These are phyloP conservation scores for Micractinium conductrix DNA, from an alignment of 139 green algal species.

Conservation along the genomic window DNA sequence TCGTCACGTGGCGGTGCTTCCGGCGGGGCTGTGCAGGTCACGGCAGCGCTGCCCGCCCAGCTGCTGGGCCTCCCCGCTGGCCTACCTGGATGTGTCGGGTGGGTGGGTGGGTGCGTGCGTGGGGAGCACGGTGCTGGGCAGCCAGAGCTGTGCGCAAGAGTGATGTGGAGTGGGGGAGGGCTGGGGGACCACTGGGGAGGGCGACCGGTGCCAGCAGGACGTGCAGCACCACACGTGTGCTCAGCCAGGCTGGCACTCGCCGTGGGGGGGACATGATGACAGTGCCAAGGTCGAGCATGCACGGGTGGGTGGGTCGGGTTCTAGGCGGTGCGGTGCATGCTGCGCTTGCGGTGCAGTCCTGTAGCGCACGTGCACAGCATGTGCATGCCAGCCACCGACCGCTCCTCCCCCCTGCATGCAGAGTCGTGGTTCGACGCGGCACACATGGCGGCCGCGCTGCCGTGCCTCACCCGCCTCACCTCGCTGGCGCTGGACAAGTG, in stretches of 20 bases:
- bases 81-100: conserved; percentile 20
- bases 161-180: too few species aligned
- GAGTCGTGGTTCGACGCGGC: background rate
- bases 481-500: conserved; percentile 28
- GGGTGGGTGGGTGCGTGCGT: too few species aligned
- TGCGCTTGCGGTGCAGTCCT: background rate
- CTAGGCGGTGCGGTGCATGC: too few species aligned
- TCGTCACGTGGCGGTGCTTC: background rate
- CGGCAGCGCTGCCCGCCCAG: background rate
- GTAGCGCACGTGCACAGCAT: background rate
- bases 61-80: conserved; percentile 8
- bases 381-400: background rate
- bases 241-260: too few species aligned
- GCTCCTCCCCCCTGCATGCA: background rate
- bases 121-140: too few species aligned
- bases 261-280: too few species aligned
- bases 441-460: conserved; percentile 13
- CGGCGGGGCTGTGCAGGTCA: background rate
- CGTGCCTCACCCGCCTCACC: conserved; percentile 14
- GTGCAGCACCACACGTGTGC: too few species aligned
- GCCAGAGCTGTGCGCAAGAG: too few species aligned
- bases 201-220: too few species aligned
- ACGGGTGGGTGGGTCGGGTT: too few species aligned
- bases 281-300: too few species aligned
- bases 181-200: too few species aligned